A percentile compares a stretch with the other conserved stretches of the same genome.
These are phyloP conservation scores for Syncephalastrum monosporum DNA, from an alignment of 371 early-diverging fungal genomes.

Conservation along the genomic window DNA sequence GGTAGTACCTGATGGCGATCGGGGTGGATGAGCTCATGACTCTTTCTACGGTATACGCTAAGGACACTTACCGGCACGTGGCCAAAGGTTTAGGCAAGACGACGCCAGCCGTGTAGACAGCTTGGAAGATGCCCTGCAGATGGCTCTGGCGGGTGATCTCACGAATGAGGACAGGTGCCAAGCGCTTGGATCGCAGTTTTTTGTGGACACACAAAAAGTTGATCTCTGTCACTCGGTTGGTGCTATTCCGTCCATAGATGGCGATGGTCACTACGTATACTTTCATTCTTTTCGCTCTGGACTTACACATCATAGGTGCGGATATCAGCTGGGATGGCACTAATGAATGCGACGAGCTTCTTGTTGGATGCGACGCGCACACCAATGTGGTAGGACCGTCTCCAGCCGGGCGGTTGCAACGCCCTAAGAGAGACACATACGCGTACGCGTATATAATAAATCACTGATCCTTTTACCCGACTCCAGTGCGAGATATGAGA, in stretches of 20 bases:
- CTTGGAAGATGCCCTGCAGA: constrained; percentile 94
- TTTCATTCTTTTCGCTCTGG: background rate
- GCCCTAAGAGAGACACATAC: constrained; percentile 58
- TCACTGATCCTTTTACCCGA: background rate
- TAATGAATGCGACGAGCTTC: constrained; percentile 94
- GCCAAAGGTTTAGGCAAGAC: constrained; percentile 90
- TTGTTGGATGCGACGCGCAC: constrained; percentile 83
- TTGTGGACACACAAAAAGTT: constrained; percentile 99
- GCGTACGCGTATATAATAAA: background rate
- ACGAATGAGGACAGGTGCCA: constrained; percentile 98
- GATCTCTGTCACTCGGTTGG: constrained; percentile 85
- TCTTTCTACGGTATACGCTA: background rate
- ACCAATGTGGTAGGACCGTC: constrained; percentile 86
- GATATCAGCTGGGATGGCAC: constrained; percentile 85
- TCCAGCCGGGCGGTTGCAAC: constrained; percentile 90
- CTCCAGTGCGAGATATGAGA: background rate
- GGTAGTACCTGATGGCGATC: constrained; percentile 73
- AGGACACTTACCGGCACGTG: constrained; percentile 60
- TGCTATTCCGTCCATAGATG: constrained; percentile 17
- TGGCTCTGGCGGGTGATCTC: constrained; percentile 97
- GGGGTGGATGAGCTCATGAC: background rate
- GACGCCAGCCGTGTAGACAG: constrained; percentile 96
- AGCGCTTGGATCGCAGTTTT: constrained; percentile 90
- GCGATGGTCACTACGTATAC: background rate
- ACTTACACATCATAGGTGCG: constrained; percentile 70